phyloP scores from a whole-genome alignment of 306 rosid species.

The Pueraria montana region DNA sequence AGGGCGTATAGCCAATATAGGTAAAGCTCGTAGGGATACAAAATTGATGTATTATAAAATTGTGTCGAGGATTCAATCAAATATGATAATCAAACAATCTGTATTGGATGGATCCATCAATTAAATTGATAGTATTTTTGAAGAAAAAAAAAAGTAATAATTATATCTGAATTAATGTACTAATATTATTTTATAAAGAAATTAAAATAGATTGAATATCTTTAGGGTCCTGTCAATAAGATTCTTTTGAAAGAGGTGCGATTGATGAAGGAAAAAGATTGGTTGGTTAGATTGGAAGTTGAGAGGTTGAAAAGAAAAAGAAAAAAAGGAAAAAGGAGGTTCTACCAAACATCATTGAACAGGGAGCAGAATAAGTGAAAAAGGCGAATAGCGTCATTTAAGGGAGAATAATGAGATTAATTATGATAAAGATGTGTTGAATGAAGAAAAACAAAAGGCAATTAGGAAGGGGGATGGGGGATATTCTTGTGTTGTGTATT shows the following conservation, averaged over 20 bases:
- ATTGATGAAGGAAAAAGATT: not conserved
- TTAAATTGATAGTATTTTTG: too few species aligned
- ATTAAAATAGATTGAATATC: not conserved
- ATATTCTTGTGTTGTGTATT: constrained; percentile 41
- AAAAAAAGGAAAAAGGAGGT: not conserved
- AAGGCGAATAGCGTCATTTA: constrained; percentile 47
- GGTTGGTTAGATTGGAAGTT: constrained; percentile 44
- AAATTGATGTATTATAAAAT: not conserved
- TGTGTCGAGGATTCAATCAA: not conserved
- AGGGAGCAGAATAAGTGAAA: not conserved
- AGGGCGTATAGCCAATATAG: not conserved
- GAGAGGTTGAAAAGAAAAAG: constrained; percentile 18
- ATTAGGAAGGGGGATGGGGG: constrained; percentile 18
- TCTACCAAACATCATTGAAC: not conserved
- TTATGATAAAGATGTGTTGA: constrained; percentile 5
- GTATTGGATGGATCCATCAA: not conserved
- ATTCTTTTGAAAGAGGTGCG: not conserved
- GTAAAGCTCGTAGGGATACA: not conserved
- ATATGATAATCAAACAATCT: too few species aligned
- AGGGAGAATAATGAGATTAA: constrained; percentile 3
- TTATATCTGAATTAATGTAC: too few species aligned
- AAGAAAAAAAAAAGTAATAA: too few species aligned
- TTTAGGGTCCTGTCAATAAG: not conserved
- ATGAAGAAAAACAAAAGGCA: constrained; percentile 19
- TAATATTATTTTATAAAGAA: too few species aligned